Percentiles rank a stretch among this genome's conserved stretches.
Evolutionary conservation across 2,329 filamentous ascomycete species (phyloP).

Genomic region (Sclerotiophoma versabilis): DNA sequence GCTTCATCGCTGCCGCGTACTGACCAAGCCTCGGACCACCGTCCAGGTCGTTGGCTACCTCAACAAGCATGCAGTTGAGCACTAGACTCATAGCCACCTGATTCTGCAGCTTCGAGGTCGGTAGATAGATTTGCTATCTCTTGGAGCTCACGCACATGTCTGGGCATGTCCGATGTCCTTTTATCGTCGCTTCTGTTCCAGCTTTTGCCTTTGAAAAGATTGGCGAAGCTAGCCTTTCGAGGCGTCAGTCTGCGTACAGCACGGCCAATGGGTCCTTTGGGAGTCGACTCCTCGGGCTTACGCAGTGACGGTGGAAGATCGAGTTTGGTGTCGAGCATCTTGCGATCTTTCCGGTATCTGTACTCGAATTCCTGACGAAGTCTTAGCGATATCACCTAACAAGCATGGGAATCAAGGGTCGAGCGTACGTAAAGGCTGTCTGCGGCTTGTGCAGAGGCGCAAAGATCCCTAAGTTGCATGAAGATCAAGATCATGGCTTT

Average conservation of each 20-base stretch:
- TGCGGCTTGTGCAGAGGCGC: slow-evolving; percentile 36
- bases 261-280: slow-evolving; percentile 37
- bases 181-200: slow-evolving; percentile 35
- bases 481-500: slow-evolving; percentile 39
- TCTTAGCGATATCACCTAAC: neutral
- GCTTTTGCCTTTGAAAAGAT: slow-evolving; percentile 44
- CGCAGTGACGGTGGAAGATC: slow-evolving; percentile 26
- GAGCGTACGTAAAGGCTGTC: slow-evolving; percentile 44
- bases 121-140: neutral
- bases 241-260: slow-evolving; percentile 46
- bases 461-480: slow-evolving; percentile 41
- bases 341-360: slow-evolving; percentile 41
- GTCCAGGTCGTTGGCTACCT: neutral
- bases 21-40: neutral
- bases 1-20: neutral
- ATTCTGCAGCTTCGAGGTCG: neutral
- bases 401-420: neutral
- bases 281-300: slow-evolving; percentile 31
- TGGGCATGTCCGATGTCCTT: slow-evolving; percentile 1
- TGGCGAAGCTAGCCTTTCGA: slow-evolving; percentile 44
- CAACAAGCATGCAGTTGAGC: neutral
- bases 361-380: slow-evolving; percentile 41
- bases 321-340: slow-evolving; percentile 28
- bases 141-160: slow-evolving; percentile 8
- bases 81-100: neutral